Evolutionary conservation across 1,284 basidiomycete species (phyloP), one percentile per base, ranked within the genome.

Genomic region (Mrakiaceae sp.): DNA sequence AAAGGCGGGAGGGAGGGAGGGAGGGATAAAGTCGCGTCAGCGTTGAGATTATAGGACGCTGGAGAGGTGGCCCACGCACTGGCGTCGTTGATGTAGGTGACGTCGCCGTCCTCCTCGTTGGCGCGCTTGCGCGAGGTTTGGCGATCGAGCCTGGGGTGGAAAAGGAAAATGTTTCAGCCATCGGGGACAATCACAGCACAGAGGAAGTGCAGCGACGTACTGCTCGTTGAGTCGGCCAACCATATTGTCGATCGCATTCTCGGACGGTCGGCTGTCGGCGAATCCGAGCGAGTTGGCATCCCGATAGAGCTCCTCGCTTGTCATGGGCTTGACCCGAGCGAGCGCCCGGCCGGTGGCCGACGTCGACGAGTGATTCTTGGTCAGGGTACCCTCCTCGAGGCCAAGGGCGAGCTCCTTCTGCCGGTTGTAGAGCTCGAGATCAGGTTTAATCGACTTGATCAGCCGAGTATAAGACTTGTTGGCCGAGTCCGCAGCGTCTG

Each of bases 41-140:
- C 27, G 27, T 27, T 27, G 27, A 27, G 27, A 27, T 27, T 27
- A 27, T 27, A 27, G 27, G 27, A 27, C 27, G 27, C 27, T 27
- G 27, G 27, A 27, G 27, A 27, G 27, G 27, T 1, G 27, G 27
- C 27, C 27, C 27, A 27, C 27, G 27, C 27, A 27, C 27, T 99
- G 75, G 87, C 86, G 75, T 97, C 91, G 81, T 99, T 99, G 84
- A 98, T 98, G 74, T 98, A 98, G 11, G 92, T 98, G 76, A 98
- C 90, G 70, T 97, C 92, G 64, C 88, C 92, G 68, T 95, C 87
- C 62, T 88, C 87, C 72, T 97, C 92, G 77, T 95, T 93, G 73
- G 81, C 80, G 66, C 92, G 83, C 76, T 91, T 90, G 69, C 93
- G 81, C 49, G 87, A 87, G 73, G 90, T 94, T 73, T 84, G 81